Evolutionary conservation across 129 eudicot species (phyloP).

Genomic region (Centella asiatica): DNA sequence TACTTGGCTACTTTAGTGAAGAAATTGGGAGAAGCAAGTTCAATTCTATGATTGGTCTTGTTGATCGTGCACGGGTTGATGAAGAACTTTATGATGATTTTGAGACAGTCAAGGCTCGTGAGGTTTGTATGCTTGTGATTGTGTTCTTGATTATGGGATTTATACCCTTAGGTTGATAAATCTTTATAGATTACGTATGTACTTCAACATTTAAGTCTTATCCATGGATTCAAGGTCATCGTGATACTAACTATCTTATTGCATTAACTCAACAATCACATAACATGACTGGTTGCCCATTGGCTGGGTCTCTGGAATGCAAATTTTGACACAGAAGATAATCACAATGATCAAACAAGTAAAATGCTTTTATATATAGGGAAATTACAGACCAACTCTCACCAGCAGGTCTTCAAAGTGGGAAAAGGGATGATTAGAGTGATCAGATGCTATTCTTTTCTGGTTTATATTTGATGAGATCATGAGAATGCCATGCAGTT

Average conservation of each 20-base stretch:
- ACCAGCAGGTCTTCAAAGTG: not conserved
- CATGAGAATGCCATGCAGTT: not conserved
- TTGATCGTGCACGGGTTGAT: slow-evolving; percentile 85
- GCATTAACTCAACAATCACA: not conserved
- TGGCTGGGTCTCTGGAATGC: not conserved
- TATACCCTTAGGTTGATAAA: slow-evolving; percentile 5
- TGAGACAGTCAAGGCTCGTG: slow-evolving; percentile 90
- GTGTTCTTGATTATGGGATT: not conserved
- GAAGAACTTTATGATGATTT: slow-evolving; percentile 85
- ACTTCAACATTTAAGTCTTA: not conserved
- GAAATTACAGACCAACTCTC: not conserved
- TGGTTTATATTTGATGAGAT: not conserved
- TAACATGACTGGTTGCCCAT: too few relatives aligned
- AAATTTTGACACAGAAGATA: not conserved
- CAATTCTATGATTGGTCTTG: slow-evolving; percentile 95
- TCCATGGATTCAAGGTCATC: not conserved
- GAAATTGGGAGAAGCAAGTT: slow-evolving; percentile 82
- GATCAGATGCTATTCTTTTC: not conserved
- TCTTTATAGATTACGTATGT: not conserved
- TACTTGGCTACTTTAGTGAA: slow-evolving; percentile 45
- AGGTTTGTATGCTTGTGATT: slow-evolving; percentile 46
- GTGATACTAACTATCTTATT: not conserved
- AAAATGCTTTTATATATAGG: too few relatives aligned
- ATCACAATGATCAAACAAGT: not conserved
- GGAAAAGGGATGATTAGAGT: not conserved